Conservation (phyloP, 768 basidiomycete genomes). For the Trichaptum fuscoviolaceum region DNA sequence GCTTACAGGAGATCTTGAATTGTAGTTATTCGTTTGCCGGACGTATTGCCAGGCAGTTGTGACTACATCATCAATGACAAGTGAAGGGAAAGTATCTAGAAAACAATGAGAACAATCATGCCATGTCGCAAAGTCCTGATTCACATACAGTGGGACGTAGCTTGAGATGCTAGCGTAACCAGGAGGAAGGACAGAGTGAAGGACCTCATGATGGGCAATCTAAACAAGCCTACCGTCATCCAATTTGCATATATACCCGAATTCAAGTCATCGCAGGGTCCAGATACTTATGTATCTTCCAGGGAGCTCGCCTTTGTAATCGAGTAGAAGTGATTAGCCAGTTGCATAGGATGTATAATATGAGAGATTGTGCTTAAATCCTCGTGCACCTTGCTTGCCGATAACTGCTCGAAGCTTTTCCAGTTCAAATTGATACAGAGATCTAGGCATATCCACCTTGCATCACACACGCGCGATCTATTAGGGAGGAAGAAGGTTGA, state of each 20-base stretch:
- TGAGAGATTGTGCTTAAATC: not conserved
- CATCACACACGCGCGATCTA: not conserved
- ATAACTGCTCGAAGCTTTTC: not conserved
- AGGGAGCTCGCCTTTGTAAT: not conserved
- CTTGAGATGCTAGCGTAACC: not conserved
- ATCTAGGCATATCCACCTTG: not conserved
- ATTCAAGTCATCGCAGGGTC: not conserved
- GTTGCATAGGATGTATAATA: not conserved
- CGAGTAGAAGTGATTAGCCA: not conserved
- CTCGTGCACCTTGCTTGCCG: not conserved
- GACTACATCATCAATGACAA: slow-evolving; percentile 34
- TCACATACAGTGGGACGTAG: not conserved
- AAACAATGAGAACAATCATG: not conserved
- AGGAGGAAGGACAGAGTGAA: not conserved
- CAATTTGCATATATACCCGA: not conserved
- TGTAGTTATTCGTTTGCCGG: slow-evolving; percentile 42
- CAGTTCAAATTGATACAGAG: not conserved
- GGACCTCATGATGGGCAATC: not conserved
- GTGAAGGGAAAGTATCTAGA: slow-evolving; percentile 40
- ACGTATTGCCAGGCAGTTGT: slow-evolving; percentile 38
- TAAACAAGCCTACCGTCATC: not conserved
- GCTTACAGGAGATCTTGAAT: slow-evolving; percentile 33
- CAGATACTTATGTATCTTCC: not conserved
- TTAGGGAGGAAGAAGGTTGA: too few species aligned
- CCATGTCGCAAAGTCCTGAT: not conserved